These are phyloP conservation scores for Phytophthora quininea DNA, from an alignment of 352 stramenopile species.

Conservation along the genomic window DNA sequence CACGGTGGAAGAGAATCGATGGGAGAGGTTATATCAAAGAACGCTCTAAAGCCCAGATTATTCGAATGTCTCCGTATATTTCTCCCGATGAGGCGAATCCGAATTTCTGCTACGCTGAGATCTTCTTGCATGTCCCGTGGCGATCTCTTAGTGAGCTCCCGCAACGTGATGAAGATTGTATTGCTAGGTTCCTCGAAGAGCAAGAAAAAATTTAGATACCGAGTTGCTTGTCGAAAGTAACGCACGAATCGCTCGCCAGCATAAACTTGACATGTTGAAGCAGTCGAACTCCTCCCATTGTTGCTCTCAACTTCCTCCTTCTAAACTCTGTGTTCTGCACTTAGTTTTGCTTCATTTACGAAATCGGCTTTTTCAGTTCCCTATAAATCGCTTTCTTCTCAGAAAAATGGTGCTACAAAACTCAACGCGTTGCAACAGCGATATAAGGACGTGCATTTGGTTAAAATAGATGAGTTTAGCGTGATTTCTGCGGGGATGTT, in stretches of 20 bases:
- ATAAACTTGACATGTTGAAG: neutral
- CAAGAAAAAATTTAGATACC: neutral
- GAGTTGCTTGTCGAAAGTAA: constrained; percentile 7
- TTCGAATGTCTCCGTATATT: constrained; percentile 5
- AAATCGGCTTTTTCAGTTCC: neutral
- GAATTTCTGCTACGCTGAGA: constrained; percentile 7
- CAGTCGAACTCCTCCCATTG: neutral
- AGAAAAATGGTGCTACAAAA: neutral
- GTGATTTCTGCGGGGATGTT: neutral
- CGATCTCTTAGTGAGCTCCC: constrained; percentile 4
- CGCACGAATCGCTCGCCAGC: neutral
- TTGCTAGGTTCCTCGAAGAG: neutral
- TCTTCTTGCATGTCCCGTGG: constrained; percentile 10
- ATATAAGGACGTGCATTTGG: neutral
- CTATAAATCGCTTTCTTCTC: neutral
- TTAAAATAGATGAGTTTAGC: neutral
- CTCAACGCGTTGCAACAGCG: neutral
- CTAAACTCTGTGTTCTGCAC: neutral
- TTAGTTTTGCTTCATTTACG: neutral
- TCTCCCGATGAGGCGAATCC: constrained; percentile 1
- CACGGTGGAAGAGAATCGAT: neutral
- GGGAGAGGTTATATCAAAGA: neutral
- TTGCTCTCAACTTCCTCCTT: neutral
- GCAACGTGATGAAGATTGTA: constrained; percentile 6
- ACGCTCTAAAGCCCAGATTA: neutral